Evolutionary conservation across 768 basidiomycete genomes (phyloP), one percentile per base, ranked within the genome.

Genomic region (Naematelia encephala): DNA sequence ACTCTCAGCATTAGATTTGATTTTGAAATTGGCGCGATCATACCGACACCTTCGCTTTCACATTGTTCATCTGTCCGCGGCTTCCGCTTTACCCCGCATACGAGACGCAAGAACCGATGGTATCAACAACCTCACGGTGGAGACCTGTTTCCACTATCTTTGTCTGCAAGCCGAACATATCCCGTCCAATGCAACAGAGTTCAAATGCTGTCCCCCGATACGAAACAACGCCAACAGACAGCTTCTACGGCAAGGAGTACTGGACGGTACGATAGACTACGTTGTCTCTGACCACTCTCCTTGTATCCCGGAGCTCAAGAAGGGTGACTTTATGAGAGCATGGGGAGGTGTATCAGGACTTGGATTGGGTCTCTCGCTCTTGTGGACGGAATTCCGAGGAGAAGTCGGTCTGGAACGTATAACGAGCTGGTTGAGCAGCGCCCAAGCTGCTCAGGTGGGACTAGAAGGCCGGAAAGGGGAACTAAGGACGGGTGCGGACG

Each of bases 111-210:
- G 78, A 1, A 85, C 82, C 67, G 74, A 79, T 1, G 79, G 83
- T 1, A 85, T 87, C 0, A 62, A 77, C 3, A 85, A 86, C 8
- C 79, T 99, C 52, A 91, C 91, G 0, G 90, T 91, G 51, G 94
- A 99, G 81, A 99, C 94, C 0, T 97, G 93, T 77, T 97, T 94
- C 79, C 94, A 99, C 77, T 99, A 99, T 79, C 84, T 97, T 21
- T 85, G 85, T 66, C 83, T 96, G 5, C 80, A 83, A 42, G 82
- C 91, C 0, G 83, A 85, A 54, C 78, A 84, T 48, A 87, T 96
- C 58, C 90, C 90, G 4, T 74, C 82, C 57, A 59, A 65, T 28
- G 66, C 68, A 10, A 87, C 92, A 51, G 86, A 92, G 75, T 93
- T 90, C 82, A 96, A 98, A 75, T 99, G 94, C 72, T 96, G 91